Evolutionary conservation across 2,329 filamentous ascomycete genomes (phyloP).

Genomic region (Magnaporthiopsis poae): DNA sequence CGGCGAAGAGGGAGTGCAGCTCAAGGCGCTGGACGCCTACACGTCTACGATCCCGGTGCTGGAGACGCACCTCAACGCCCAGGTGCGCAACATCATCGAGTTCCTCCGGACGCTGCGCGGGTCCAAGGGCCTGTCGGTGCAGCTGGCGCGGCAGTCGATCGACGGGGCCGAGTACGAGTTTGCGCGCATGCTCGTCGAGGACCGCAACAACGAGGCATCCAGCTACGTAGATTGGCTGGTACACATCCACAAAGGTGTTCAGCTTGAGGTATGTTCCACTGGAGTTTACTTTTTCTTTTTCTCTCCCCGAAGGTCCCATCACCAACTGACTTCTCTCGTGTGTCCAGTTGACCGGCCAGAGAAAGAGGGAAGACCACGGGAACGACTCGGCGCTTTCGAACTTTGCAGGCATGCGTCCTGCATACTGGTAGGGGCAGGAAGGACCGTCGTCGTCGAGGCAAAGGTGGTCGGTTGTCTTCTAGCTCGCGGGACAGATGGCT

Average conservation of each 20-base stretch:
- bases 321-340: neutral
- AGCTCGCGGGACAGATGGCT: neutral
- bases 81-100: slow-evolving; percentile 86
- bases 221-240: slow-evolving; percentile 98
- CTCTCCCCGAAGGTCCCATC: neutral
- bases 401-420: slow-evolving; percentile 33
- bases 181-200: slow-evolving; percentile 79
- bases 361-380: slow-evolving; percentile 55
- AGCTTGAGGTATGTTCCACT: slow-evolving; percentile 60
- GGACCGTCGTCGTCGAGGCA: neutral
- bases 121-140: slow-evolving; percentile 78
- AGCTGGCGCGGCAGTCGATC: slow-evolving; percentile 81
- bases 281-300: neutral
- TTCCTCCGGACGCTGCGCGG: slow-evolving; percentile 73
- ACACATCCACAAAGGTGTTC: slow-evolving; percentile 84
- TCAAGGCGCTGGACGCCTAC: slow-evolving; percentile 74
- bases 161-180: slow-evolving; percentile 97
- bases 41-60: slow-evolving; percentile 70
- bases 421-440: slow-evolving; percentile 19
- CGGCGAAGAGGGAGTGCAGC: slow-evolving; percentile 60
- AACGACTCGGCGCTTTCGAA: slow-evolving; percentile 40
- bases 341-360: slow-evolving; percentile 55
- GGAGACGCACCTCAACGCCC: slow-evolving; percentile 85
- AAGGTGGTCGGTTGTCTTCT: neutral
- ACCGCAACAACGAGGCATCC: slow-evolving; percentile 93